Base-by-base conservation (phyloP, 2,329 filamentous ascomycete species). In the Xylaria sp. region DNA sequence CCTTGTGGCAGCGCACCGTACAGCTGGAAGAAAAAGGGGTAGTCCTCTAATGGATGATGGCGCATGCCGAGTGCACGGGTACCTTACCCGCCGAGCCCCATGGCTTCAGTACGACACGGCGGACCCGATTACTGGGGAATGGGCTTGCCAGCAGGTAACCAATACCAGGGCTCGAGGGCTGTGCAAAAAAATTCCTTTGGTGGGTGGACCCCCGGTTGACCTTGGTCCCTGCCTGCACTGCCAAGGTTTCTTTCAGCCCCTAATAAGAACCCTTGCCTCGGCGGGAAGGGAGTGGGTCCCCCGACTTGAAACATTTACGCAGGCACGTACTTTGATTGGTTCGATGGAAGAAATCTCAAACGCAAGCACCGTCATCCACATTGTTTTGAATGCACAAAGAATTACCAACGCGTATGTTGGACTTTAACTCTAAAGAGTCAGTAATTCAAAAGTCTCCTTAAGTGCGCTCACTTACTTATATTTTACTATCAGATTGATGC, bases 231-330 rank as follows among this genome's bases (percentile, higher is more conserved):
- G 41, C 15, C 6, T n/a, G 34, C 34, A 37, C 41, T 28, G 28
- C 28, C 28, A 28, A 28, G 28, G 28, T 3, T 18, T 5, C 31
- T 34, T 25, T 39, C 57, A 56, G 57, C 64, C 64, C 63, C 63
- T 65, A 44, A 65, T 60, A 37, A 39, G 20, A 25, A 56, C 23
- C 59, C 54, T 41, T 39, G 28, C 51, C 55, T 48, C 46, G 39
- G 39, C 66, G 66, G 61, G 55, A 68, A 28, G 50, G 39, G 62
- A 58, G 56, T 61, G 62, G 62, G 39, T 28, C 56, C 56, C 37
- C 3, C 34, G 15, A 57, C 62, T 65, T 69, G 66, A 69, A 69
- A 69, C 66, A 64, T 68, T 59, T 18, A 59, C 20, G 10, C 15
- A 20, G 37, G 54, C 41, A 63, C 23, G 48, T 59, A 34, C 54